Percentiles rank a stretch among this genome's conserved stretches.
Evolutionary conservation across 306 rosid species (phyloP).

Genomic region (Oxytropis ochrocephala): DNA sequence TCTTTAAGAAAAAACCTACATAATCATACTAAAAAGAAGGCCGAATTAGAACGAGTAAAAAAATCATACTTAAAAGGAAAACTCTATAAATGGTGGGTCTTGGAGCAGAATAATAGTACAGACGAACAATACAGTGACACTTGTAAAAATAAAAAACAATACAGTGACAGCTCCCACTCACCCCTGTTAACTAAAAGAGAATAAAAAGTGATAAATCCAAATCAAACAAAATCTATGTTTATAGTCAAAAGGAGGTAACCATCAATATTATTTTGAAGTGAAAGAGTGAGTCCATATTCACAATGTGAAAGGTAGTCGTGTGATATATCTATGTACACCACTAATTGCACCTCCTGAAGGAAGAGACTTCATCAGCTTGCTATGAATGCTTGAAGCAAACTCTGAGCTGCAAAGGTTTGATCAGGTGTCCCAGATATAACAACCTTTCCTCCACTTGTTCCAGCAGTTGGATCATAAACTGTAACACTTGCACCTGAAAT

Average conservation of each 20-base stretch:
- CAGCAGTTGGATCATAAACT: slow-evolving; percentile 45
- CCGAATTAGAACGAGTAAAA: too few relatives aligned
- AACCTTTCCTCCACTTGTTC: slow-evolving; percentile 49
- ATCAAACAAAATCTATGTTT: slow-evolving; percentile 12
- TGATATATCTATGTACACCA: slow-evolving; percentile 25
- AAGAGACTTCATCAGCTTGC: too few relatives aligned
- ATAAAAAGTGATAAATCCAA: neutral
- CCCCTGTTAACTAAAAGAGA: neutral
- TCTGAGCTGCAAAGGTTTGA: slow-evolving; percentile 39
- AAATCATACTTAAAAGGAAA: neutral
- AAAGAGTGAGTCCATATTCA: slow-evolving; percentile 21
- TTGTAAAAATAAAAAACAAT: too few relatives aligned
- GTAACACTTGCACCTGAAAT: slow-evolving; percentile 63
- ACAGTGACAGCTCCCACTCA: neutral
- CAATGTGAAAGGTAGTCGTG: slow-evolving; percentile 12
- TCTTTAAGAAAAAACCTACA: neutral
- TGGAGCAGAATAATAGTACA: neutral
- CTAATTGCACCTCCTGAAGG: slow-evolving; percentile 8
- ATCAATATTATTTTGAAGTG: neutral
- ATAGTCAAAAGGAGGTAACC: slow-evolving; percentile 1
- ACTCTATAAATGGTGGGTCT: neutral
- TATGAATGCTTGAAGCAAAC: neutral
- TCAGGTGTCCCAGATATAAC: slow-evolving; percentile 67
- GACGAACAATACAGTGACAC: neutral
- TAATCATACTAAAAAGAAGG: neutral